phyloP scores from a whole-genome alignment of 768 basidiomycete genomes.

The Leucocoprinus birnbaumii region DNA sequence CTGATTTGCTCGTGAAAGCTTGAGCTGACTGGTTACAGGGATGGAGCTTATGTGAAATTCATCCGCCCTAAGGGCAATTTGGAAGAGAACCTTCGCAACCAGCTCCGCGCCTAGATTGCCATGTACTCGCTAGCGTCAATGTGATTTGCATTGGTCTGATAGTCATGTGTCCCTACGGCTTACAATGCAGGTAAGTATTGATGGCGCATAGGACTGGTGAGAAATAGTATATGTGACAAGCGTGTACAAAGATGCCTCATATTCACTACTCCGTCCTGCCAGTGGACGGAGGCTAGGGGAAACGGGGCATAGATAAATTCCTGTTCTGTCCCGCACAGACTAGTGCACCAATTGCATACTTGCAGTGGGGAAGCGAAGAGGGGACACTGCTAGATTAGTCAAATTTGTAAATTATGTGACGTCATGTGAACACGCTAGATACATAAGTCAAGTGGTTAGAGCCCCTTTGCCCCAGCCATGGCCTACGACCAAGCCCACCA shows the following conservation, averaged over 20 bases:
- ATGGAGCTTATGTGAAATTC: slow-evolving; percentile 94
- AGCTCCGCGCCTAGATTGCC: slow-evolving; percentile 62
- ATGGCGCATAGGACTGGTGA: slow-evolving; percentile 10
- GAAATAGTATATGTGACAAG: slow-evolving; percentile 9
- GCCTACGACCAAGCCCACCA: slow-evolving; percentile 16
- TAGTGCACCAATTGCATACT: neutral
- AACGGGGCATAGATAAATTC: slow-evolving; percentile 53
- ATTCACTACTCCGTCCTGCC: slow-evolving; percentile 73
- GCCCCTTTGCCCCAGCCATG: slow-evolving; percentile 12
- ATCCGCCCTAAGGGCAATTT: slow-evolving; percentile 86
- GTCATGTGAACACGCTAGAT: slow-evolving; percentile 5
- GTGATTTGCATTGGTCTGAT: neutral
- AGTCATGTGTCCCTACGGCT: neutral
- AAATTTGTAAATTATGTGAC: neutral
- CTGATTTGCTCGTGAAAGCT: neutral
- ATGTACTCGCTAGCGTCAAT: slow-evolving; percentile 4
- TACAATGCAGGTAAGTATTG: neutral
- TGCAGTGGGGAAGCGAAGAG: neutral
- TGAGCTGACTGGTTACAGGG: slow-evolving; percentile 41
- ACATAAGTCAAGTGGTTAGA: slow-evolving; percentile 2
- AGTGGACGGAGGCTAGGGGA: slow-evolving; percentile 72
- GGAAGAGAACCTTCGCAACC: slow-evolving; percentile 81
- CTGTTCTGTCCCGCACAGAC: neutral
- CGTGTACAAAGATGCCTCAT: slow-evolving; percentile 38
- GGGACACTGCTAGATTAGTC: neutral